Base-by-base conservation (phyloP, 768 basidiomycete genomes). In the Cubamyces sp. region DNA sequence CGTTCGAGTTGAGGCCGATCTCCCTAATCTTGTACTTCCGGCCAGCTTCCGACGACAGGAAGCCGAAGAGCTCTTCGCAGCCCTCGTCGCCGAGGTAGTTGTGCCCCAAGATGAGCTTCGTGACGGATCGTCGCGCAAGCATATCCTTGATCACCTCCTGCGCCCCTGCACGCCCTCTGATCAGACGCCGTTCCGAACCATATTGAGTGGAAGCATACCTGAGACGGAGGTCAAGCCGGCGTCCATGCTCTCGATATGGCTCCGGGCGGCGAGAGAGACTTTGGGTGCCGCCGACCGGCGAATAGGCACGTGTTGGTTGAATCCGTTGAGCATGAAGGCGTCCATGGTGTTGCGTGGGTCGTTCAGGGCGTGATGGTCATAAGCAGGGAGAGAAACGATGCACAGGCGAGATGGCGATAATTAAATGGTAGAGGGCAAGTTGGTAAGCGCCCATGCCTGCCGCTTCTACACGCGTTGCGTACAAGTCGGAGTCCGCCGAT, bases 81-180 rank as follows among this genome's bases (percentile, higher is more conserved):
- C 88, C 88, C 15, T 82, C 79, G 68, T 87, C 83, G 9, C 81
- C 81, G 9, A 90, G 77, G 21, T 74, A 67, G 68, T 87, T 89
- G 57, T 84, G 77, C 7, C 84, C 82, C 23, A 88, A 70, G 46
- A 83, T 74, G 26, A 89, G 75, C 67, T 82, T 82, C 21, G 80
- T 79, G 30, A 89, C 82, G 12, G 70, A 61, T 19, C 74, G 75
- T n/a, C 81, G 82, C 21, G 75, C 73, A 3, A 73, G 75, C 49
- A 88, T 82, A 57, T 75, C 66, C 16, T 71, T 67, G 39, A 86
- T 82, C 21, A 88, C 76, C 45, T 76, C 71, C 55, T 78, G 76
- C 0, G 84, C 84, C 60, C 84, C 87, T 87, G 61, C 40, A 61
- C 11, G 43, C 21, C 19, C 23, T 16, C 23, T 15, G 25, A 40